Base-by-base conservation (phyloP, 352 stramenopile species). In the Globisporangium carolinianum region DNA sequence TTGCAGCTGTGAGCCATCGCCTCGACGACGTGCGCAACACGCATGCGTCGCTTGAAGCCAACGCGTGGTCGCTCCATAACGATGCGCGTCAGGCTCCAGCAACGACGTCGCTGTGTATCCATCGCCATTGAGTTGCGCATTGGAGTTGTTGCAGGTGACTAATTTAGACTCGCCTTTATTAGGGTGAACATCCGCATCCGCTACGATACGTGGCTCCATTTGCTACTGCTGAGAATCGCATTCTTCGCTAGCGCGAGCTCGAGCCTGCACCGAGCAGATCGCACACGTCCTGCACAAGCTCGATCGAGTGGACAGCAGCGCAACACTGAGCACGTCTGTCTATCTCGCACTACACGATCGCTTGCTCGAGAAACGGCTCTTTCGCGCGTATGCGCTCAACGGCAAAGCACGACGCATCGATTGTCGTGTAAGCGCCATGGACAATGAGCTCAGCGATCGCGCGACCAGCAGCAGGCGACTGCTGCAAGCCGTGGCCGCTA, bases 401-500 rank as follows among this genome's bases (percentile, higher is more conserved):
- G 45, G 57, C 63, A 53, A 94, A 94, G 53, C 72, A 76, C 4
- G 82, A 86, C 17, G 74, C 75, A 36, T 94, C 79, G 42, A 92
- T 83, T 4, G 75, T 91, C 61, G 80, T 76, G 66, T 84, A 94
- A 48, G 73, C 67, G 55, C 73, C 79, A 58, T 91, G 63, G 0
- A 86, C 37, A 36, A 94, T 80, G 39, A 94, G 68, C 62, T 94
- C 84, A 11, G 84, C 73, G 58, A 94, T 76, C 2, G 80, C 82
- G 24, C 84, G 79, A 41, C 84, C 84, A 5, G 84, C 77, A 0
- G 75, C 84, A n/a, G 84, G 82, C 4, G 80, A 87, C 43, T 94
- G 84, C 66, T 92, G 82, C 35, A 94, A 67, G 0, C 84, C 84
- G 51, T 94, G 84, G 9, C 84, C 84, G 41, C 82, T 92, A 60